Evolutionary conservation across 1,139 yeast genomes (phyloP).

Genomic region (Suhomyces guaymorum): DNA sequence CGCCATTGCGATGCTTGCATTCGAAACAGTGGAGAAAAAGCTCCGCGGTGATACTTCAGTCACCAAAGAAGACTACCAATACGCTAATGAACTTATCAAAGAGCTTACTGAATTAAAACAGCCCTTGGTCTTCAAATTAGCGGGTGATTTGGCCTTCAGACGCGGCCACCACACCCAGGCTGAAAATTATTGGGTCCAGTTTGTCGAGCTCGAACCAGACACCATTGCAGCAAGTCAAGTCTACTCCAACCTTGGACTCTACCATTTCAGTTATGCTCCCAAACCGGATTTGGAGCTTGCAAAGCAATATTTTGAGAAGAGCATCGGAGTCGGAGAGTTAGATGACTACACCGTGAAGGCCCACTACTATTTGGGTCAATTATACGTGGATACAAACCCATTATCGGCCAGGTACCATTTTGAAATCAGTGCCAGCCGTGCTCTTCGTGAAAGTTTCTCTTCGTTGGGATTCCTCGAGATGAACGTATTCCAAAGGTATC

Average conservation of each 20-base stretch:
- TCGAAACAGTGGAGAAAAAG: slow-evolving; percentile 49
- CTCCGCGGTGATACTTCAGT: slow-evolving; percentile 25
- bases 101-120: slow-evolving; percentile 63
- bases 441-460: slow-evolving; percentile 73
- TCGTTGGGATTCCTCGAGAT: slow-evolving; percentile 78
- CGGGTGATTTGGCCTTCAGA: slow-evolving; percentile 68
- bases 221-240: slow-evolving; percentile 73
- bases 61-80: slow-evolving; percentile 52
- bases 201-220: slow-evolving; percentile 54
- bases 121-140: slow-evolving; percentile 69
- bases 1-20: slow-evolving; percentile 74
- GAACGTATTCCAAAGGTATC: slow-evolving; percentile 56
- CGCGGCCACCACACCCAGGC: slow-evolving; percentile 51
- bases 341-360: slow-evolving; percentile 60
- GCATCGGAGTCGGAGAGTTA: slow-evolving; percentile 59
- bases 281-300: slow-evolving; percentile 54
- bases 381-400: slow-evolving; percentile 59
- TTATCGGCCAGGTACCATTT: slow-evolving; percentile 63
- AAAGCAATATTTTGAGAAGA: slow-evolving; percentile 57
- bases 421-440: slow-evolving; percentile 74
- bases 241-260: slow-evolving; percentile 65
- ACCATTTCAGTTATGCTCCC: slow-evolving; percentile 50
- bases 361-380: slow-evolving; percentile 76
- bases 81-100: slow-evolving; percentile 64
- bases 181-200: slow-evolving; percentile 58